Base-by-base conservation (phyloP, 2,329 filamentous ascomycete species). In the Beauveria sp. region DNA sequence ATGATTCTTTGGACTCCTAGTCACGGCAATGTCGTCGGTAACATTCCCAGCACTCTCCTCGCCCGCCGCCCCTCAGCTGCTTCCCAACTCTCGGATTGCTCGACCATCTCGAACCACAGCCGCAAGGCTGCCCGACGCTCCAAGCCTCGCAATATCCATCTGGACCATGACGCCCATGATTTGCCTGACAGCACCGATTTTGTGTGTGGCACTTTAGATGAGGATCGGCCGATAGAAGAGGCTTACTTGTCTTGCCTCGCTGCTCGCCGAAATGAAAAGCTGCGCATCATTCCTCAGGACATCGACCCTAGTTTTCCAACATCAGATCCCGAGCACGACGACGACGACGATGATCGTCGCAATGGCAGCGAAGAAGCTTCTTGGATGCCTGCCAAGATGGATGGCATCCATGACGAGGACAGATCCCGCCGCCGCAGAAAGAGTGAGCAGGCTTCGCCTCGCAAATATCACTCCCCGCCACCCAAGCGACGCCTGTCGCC, bases 111-210 rank as follows among this genome's bases (percentile, higher is more conserved):
- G 5, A 66, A 67, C 14, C 66, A 63, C 47, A 58, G 60, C 5
- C 71, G 72, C 55, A 65, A 71, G 69, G 69, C 73, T 56, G 72
- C 67, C 51, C 70, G 68, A 10, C 69, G 68, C 24, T 63, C 66
- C 50, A 72, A 70, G 65, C 65, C 67, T 46, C 68, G 69, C 28
- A 68, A 68, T 28, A 67, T 71, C 52, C 70, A 69, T 62, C 65
- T 69, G n/a, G 66, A 65, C 4, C 67, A 70, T 45, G 81, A 82
- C 26, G 90, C 89, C 1, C 90, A 91, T 2, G 91, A 96, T 70
- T 80, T 99, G 12, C 95, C 95, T 1, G 95, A 99, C 73, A 97
- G 93, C 74, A 98, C 95, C 16, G 95, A 99, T 73, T 99, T 99
- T 67, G 95, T 99, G n/a, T 98, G 95, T 70, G 95, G 95, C 62